phyloP scores from a whole-genome alignment of 2,329 filamentous ascomycete genomes.

The Pseudocercospora crystallina region DNA sequence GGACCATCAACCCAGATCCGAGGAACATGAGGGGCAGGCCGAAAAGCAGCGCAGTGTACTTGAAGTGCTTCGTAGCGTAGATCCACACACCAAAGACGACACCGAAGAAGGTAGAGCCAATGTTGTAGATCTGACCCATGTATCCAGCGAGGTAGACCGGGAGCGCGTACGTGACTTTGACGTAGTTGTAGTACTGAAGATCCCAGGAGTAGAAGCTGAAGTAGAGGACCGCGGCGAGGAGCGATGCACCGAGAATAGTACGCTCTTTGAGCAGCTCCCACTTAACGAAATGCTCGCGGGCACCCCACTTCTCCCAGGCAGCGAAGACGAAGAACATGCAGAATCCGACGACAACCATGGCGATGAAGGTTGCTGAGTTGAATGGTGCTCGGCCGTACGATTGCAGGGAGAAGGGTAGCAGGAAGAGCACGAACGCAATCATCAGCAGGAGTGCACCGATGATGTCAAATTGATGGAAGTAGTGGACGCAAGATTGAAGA shows the following conservation, averaged over 20 bases:
- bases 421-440: slow-evolving; percentile 61
- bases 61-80: slow-evolving; percentile 50
- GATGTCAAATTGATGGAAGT: slow-evolving; percentile 34
- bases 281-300: slow-evolving; percentile 58
- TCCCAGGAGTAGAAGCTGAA: slow-evolving; percentile 48
- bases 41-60: slow-evolving; percentile 42
- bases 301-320: slow-evolving; percentile 58
- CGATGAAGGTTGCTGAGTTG: slow-evolving; percentile 41
- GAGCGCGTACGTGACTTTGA: slow-evolving; percentile 50
- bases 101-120: slow-evolving; percentile 45
- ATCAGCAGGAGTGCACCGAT: slow-evolving; percentile 31
- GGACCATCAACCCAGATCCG: slow-evolving; percentile 36
- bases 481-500: slow-evolving; percentile 27
- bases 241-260: slow-evolving; percentile 52
- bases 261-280: slow-evolving; percentile 52
- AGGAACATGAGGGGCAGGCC: slow-evolving; percentile 38
- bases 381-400: slow-evolving; percentile 36
- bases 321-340: slow-evolving; percentile 45
- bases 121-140: slow-evolving; percentile 36
- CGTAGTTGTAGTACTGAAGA: slow-evolving; percentile 45
- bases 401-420: slow-evolving; percentile 66
- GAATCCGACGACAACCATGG: slow-evolving; percentile 36
- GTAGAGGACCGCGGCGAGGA: slow-evolving; percentile 42
- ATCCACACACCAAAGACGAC: slow-evolving; percentile 51
- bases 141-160: slow-evolving; percentile 28